Evolutionary conservation across 2,329 filamentous ascomycete genomes (phyloP), one percentile per base, ranked within the genome.

Genomic region (Fusarium verticillioides): DNA sequence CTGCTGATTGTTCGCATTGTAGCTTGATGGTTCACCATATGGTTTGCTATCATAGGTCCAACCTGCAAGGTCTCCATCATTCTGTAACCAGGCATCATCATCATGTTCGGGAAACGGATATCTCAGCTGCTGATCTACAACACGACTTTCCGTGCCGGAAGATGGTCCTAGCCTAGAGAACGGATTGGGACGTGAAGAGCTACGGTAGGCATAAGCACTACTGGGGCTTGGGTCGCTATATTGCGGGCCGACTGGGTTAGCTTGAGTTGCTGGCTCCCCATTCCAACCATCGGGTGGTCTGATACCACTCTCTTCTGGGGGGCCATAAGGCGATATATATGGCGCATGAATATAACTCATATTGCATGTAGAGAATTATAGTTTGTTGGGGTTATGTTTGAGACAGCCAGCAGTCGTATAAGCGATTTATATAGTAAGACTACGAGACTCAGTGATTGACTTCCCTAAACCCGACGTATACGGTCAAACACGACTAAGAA

Each of bases 401-500:
- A 7, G 8, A 28, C 18, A 37, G 18, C 6, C 34, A 1, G 8
- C 7, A 28, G 23, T 21, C 13, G 4, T 28, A 9, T 7, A 18
- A 16, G 7, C 13, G 15, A 10, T 28, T 28, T 40, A 18, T 54
- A 54, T 40, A 37, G 36, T 37, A 21, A 5, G 16, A 19, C 4
- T 18, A 28, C 1, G 15, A 40, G 15, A 21, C 18, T 28, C 23
- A 40, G 34, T 54, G 34, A 54, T 18, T 12, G 13, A 40, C 23
- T 9, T 28, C 4, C 9, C 19, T 18, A 28, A 21, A 40, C 9
- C 3, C 13, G 12, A 5, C 4, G 16, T 4, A 7, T 7, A 5
- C 3, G 7, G n/a, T 15, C 9, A 9, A 36, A 36, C 4, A 26
- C 5, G 2, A 12, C 7, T 15, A 5, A 8, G 3, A 15, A 15